Base-by-base conservation (phyloP, 2,329 filamentous ascomycete species). In the Drechslera avenae region DNA sequence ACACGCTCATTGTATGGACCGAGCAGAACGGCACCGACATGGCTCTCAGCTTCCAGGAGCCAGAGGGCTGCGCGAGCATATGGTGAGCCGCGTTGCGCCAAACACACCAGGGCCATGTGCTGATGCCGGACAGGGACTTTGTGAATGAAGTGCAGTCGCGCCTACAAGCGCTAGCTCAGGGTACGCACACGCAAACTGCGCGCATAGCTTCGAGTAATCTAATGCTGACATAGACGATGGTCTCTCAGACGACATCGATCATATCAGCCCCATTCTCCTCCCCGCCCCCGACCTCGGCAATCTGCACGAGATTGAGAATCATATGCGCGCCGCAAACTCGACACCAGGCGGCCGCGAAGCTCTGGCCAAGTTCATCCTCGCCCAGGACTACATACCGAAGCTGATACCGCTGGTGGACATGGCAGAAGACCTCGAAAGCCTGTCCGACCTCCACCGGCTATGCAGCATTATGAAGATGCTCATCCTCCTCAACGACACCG, bases 391-490 rank as follows among this genome's bases (percentile, higher is more conserved):
- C 72, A 91, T 99, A 56, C 78, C 84, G 59, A 95, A 93, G 72
- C 80, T 99, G 42, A 87, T 94, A 43, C 91, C 91, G 1, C 75
- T 97, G 42, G 90, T 99, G 39, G 84, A 89, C 52, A 87, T 90
- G 76, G 93, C 94, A 8, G 94, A 99, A 74, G 90, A 96, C 66
- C 82, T 96, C 52, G 91, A 99, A 75, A 92, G 90, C 71, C 78
- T 96, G 7, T 77, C 84, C 17, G 93, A 97, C 68, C 78, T 99
- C 53, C 94, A 97, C 73, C 86, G 89, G 39, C 79, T 99, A 37
- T 99, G 94, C 83, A 96, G 91, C 72, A 97, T 99, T 71, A 94
- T 97, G 90, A 99, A 99, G 80, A 89, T 88, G 52, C 83, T 97
- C 49, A 95, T 99, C 46, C 79, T 97, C 45, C 84, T 97, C 57